A percentile compares a stretch with the other conserved stretches of the same genome.
phyloP scores from a whole-genome alignment of 305 asterid genomes.

The Lippia alba region DNA sequence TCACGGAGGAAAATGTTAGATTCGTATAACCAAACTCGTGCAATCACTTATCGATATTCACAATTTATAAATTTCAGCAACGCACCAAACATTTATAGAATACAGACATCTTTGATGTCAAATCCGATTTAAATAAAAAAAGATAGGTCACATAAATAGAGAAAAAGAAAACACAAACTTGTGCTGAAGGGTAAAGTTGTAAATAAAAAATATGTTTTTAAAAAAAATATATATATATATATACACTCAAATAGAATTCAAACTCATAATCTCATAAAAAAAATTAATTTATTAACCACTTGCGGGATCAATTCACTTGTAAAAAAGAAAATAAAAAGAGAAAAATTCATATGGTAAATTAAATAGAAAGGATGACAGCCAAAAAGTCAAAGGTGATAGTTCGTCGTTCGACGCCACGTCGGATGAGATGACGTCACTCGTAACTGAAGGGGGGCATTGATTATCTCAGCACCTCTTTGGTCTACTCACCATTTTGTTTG shows the following conservation, averaged over 20 bases:
- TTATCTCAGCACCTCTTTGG: conserved; percentile 32
- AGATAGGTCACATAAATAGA: too few species aligned
- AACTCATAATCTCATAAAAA: too few species aligned
- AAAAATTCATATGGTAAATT: background rate
- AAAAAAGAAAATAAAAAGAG: background rate
- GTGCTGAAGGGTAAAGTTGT: background rate
- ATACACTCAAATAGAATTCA: too few species aligned
- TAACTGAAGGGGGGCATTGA: conserved; percentile 45
- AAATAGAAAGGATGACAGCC: background rate
- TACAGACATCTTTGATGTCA: too few species aligned
- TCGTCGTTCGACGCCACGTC: conserved; percentile 36
- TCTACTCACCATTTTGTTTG: conserved; percentile 32
- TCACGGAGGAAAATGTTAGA: background rate
- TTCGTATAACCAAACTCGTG: background rate
- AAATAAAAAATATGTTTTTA: too few species aligned
- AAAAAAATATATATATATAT: too few species aligned
- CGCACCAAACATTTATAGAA: background rate
- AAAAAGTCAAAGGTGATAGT: conserved; percentile 22
- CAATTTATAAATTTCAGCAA: too few species aligned
- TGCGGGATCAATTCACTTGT: too few species aligned
- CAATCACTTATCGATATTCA: background rate
- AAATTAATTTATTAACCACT: too few species aligned
- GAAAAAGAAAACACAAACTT: too few species aligned
- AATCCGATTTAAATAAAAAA: background rate
- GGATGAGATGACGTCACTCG: conserved; percentile 37